Conservation (phyloP, 1,284 basidiomycete species). For the Moesziomyces sp. region DNA sequence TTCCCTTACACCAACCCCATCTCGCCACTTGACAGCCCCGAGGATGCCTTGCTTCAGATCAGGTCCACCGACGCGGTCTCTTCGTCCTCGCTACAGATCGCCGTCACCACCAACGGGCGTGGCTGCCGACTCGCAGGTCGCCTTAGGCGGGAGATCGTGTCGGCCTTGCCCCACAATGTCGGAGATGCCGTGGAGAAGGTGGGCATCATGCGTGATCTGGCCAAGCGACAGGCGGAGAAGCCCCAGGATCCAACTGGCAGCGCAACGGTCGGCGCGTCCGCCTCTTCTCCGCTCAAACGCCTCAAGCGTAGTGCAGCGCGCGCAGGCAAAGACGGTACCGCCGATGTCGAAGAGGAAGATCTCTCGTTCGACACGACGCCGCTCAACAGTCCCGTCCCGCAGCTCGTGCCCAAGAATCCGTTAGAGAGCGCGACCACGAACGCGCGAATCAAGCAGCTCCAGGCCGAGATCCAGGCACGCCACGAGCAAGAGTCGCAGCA, state of each 20-base stretch:
- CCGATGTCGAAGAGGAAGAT: slow-evolving; percentile 58
- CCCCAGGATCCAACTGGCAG: not conserved
- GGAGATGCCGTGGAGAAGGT: slow-evolving; percentile 83
- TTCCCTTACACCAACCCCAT: slow-evolving; percentile 71
- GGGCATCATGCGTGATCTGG: slow-evolving; percentile 77
- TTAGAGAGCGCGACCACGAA: slow-evolving; percentile 15
- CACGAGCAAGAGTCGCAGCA: slow-evolving; percentile 28
- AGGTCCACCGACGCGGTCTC: not conserved
- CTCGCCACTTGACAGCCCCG: not conserved
- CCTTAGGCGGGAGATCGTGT: slow-evolving; percentile 83
- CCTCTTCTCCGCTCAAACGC: slow-evolving; percentile 18
- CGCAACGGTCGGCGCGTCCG: not conserved
- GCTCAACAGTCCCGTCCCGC: slow-evolving; percentile 83
- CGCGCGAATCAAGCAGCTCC: slow-evolving; percentile 9
- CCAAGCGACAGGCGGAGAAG: slow-evolving; percentile 69
- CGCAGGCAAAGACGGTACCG: slow-evolving; percentile 19
- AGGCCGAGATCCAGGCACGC: slow-evolving; percentile 16
- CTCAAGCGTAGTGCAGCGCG: slow-evolving; percentile 7
- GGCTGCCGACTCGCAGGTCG: slow-evolving; percentile 87
- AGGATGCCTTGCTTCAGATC: not conserved
- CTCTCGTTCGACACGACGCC: slow-evolving; percentile 56
- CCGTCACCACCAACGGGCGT: slow-evolving; percentile 88
- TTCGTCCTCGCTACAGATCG: slow-evolving; percentile 78
- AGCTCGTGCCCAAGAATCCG: slow-evolving; percentile 66
- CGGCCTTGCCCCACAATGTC: slow-evolving; percentile 78